Conservation (phyloP, 176 grass and related monocot genomes). For the Miscanthus lutarioriparius region DNA sequence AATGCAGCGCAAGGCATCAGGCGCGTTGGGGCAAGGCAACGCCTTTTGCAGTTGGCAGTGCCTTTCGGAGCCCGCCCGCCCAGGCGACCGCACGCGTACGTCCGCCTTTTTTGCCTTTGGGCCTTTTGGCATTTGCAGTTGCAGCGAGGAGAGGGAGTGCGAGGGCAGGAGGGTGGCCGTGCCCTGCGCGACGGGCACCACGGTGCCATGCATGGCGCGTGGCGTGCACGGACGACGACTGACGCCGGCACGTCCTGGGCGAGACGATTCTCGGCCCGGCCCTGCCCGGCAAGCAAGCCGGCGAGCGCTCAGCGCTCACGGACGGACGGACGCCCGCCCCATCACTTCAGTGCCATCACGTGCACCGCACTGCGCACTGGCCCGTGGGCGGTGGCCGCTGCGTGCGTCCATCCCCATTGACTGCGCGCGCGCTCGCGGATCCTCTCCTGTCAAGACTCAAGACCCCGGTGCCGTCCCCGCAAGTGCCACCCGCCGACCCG, state of each 20-base stretch:
- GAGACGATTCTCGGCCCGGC: not conserved
- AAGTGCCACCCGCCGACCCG: not conserved
- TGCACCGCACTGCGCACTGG: not conserved
- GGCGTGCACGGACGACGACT: not conserved
- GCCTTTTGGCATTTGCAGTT: not conserved
- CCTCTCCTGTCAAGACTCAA: not conserved
- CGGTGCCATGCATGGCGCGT: too few species aligned
- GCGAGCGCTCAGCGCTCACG: not conserved
- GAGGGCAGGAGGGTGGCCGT: not conserved
- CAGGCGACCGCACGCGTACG: not conserved
- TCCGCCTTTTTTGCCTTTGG: not conserved
- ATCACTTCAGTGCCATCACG: not conserved
- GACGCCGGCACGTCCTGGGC: not conserved
- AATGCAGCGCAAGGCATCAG: not conserved
- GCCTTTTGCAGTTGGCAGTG: not conserved
- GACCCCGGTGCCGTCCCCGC: conserved; percentile 2
- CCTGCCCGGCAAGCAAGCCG: conserved; percentile 14
- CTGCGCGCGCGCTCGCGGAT: not conserved
- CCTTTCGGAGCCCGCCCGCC: not conserved
- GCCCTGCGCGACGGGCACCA: not conserved
- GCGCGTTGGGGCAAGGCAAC: not conserved
- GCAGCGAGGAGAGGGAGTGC: too few species aligned
- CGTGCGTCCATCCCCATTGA: not conserved
- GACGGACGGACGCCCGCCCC: not conserved
- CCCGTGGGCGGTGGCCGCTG: not conserved